These are phyloP conservation scores for Exutisphaerella laricina DNA, from an alignment of 2,329 filamentous ascomycete species.

Conservation along the genomic window DNA sequence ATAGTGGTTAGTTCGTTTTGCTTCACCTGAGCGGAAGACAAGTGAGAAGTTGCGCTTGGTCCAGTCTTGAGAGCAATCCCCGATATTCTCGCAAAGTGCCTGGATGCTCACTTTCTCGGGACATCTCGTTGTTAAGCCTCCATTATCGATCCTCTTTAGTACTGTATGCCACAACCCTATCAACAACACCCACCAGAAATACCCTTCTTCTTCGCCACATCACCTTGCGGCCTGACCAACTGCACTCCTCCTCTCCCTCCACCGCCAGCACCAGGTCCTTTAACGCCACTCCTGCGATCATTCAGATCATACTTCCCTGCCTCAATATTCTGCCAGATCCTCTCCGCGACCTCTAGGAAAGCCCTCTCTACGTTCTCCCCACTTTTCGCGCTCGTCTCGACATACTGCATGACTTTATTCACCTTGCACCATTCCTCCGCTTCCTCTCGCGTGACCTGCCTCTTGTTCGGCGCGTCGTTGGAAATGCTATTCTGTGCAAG, in stretches of 20 bases:
- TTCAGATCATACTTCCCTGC: slow-evolving; percentile 92
- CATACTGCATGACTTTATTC: slow-evolving; percentile 86
- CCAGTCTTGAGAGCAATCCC: no score
- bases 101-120: no score
- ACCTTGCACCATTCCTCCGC: slow-evolving; percentile 81
- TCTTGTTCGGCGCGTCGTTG: slow-evolving; percentile 50
- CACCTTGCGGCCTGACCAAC: slow-evolving; percentile 39
- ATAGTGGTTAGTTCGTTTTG: no score
- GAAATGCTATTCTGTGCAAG: slow-evolving; percentile 51
- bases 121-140: no score
- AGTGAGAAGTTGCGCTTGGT: no score
- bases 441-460: slow-evolving; percentile 76
- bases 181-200: slow-evolving; percentile 25
- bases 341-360: slow-evolving; percentile 86
- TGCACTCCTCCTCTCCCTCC: slow-evolving; percentile 41
- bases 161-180: slow-evolving; percentile 3
- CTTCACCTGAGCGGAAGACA: no score
- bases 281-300: slow-evolving; percentile 86
- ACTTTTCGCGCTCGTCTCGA: slow-evolving; percentile 94
- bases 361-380: slow-evolving; percentile 91
- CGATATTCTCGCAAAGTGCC: no score
- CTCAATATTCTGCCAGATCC: slow-evolving; percentile 96
- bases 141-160: no score
- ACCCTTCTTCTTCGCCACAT: slow-evolving; percentile 29
- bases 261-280: slow-evolving; percentile 54